Evolutionary conservation across 139 green algal species (phyloP).

Genomic region (Nannochloris sp.): DNA sequence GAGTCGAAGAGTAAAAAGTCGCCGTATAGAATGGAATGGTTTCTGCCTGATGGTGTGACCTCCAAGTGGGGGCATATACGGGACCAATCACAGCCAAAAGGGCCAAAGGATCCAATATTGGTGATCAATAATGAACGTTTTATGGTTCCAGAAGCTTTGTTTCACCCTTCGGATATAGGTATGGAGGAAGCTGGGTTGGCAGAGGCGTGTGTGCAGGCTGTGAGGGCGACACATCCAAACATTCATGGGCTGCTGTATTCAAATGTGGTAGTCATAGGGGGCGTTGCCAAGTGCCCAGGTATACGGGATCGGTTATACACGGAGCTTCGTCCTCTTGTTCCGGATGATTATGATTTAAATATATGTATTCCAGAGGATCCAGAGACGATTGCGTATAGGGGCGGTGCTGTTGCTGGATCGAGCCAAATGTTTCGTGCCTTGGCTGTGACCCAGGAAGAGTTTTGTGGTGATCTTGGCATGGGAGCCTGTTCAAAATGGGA

Average conservation of each 20-base stretch:
- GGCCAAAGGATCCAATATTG: slow-evolving; percentile 38
- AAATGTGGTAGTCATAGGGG: slow-evolving; percentile 62
- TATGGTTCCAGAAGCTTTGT: slow-evolving; percentile 88
- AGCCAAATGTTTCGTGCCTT: background rate
- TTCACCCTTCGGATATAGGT: slow-evolving; percentile 64
- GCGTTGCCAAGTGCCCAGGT: slow-evolving; percentile 44
- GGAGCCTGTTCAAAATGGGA: slow-evolving; percentile 9
- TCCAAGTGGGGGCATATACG: slow-evolving; percentile 69
- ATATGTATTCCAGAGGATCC: slow-evolving; percentile 38
- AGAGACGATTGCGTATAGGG: slow-evolving; percentile 43
- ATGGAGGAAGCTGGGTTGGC: slow-evolving; percentile 40
- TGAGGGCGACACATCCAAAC: slow-evolving; percentile 39
- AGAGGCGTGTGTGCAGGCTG: slow-evolving; percentile 39
- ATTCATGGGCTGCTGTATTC: slow-evolving; percentile 67
- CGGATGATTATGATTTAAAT: slow-evolving; percentile 36
- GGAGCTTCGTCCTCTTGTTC: slow-evolving; percentile 65
- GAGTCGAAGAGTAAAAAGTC: slow-evolving; percentile 28
- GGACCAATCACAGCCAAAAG: slow-evolving; percentile 6
- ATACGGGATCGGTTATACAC: slow-evolving; percentile 39
- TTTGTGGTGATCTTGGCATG: slow-evolving; percentile 32
- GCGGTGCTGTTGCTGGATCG: slow-evolving; percentile 39
- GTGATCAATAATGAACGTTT: slow-evolving; percentile 94
- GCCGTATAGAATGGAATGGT: slow-evolving; percentile 55
- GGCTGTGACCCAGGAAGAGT: background rate
- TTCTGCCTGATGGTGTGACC: slow-evolving; percentile 88